These are phyloP conservation scores for Boletus subparvulus DNA, from an alignment of 768 basidiomycete species.

Conservation along the genomic window DNA sequence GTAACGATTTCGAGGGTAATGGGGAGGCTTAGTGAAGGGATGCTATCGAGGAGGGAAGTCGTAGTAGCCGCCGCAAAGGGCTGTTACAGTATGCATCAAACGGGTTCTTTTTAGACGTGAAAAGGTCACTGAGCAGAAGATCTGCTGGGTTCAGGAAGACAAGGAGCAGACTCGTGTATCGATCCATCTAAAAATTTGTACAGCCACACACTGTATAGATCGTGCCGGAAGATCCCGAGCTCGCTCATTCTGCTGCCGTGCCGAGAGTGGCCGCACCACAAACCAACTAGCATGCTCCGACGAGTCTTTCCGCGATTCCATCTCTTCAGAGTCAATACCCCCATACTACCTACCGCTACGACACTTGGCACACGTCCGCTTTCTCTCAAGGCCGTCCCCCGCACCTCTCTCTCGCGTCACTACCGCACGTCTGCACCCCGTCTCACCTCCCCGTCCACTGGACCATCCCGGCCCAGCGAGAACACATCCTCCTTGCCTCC, in stretches of 20 bases:
- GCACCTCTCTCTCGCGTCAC: constrained; percentile 36
- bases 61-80: constrained; percentile 36
- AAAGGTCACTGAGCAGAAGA: constrained; percentile 8
- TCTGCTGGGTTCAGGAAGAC: constrained; percentile 19
- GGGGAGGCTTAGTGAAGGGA: constrained; percentile 24
- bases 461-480: constrained; percentile 20
- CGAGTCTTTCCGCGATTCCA: constrained; percentile 45
- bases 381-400: background rate
- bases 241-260: background rate
- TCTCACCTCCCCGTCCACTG: constrained; percentile 32
- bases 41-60: constrained; percentile 50
- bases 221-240: constrained; percentile 12
- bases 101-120: constrained; percentile 20
- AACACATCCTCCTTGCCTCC: constrained; percentile 38
- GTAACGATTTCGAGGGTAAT: background rate
- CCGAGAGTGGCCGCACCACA: background rate
- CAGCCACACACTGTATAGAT: constrained; percentile 29
- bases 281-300: constrained; percentile 31
- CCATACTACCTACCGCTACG: constrained; percentile 50
- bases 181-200: constrained; percentile 13
- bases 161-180: constrained; percentile 7
- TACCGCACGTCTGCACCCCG: constrained; percentile 52
- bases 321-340: constrained; percentile 45
- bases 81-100: constrained; percentile 46
- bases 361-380: constrained; percentile 33